Conservation (phyloP, 305 asterid species). For the Coffea humblotiana region DNA sequence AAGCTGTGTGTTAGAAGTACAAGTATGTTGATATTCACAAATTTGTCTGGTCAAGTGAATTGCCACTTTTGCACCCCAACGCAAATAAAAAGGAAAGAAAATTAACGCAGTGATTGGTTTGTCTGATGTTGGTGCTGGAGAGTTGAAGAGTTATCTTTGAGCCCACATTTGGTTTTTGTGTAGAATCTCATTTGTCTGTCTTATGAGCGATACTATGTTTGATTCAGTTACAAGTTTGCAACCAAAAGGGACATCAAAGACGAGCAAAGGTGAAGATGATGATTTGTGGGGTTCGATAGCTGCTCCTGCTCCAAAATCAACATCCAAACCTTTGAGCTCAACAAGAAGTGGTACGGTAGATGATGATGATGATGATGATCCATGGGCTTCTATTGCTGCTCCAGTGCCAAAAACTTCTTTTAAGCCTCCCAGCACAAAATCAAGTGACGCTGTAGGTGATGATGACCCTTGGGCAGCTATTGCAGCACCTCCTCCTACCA, state of each 20-base stretch:
- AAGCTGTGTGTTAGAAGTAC: neutral
- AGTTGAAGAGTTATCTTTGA: neutral
- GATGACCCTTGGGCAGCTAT: conserved; percentile 95
- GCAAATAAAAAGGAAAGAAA: neutral
- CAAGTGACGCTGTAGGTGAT: conserved; percentile 43
- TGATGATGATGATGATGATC: conserved; percentile 52
- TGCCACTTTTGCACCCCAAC: neutral
- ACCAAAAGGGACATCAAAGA: conserved; percentile 46
- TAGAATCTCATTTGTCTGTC: neutral
- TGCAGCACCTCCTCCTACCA: conserved; percentile 85
- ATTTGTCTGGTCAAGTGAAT: neutral
- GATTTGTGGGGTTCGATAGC: conserved; percentile 59
- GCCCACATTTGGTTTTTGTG: neutral
- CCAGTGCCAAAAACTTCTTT: conserved; percentile 65
- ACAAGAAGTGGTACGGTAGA: conserved; percentile 29
- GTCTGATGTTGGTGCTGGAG: neutral
- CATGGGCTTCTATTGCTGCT: conserved; percentile 69
- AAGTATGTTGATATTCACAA: neutral
- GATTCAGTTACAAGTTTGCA: conserved; percentile 58
- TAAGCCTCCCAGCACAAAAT: conserved; percentile 46
- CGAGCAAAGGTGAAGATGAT: conserved; percentile 53
- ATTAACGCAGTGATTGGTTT: neutral
- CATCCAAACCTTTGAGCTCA: conserved; percentile 42
- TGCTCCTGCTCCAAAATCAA: conserved; percentile 44
- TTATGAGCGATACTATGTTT: conserved; percentile 11